A percentile compares a stretch with the other conserved stretches of the same genome.
Conservation (phyloP, 108 stramenopile genomes). For the Schizochytrium sp. region DNA sequence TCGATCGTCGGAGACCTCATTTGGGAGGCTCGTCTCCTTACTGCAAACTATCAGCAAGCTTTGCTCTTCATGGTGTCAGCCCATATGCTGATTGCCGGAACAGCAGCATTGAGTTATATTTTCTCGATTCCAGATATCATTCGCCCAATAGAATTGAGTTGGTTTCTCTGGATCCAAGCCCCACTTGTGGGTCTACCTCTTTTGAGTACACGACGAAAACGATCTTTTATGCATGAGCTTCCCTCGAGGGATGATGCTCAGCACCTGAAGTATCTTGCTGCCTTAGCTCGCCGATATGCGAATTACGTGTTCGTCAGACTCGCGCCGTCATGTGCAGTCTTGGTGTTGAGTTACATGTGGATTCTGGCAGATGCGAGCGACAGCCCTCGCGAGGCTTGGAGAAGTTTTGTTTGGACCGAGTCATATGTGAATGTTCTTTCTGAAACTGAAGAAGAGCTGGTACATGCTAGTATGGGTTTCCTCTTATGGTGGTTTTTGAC, state of each 20-base stretch:
- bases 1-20: slow-evolving; percentile 54
- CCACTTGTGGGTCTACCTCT: slow-evolving; percentile 49
- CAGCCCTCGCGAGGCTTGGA: not conserved
- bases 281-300: not conserved
- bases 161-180: slow-evolving; percentile 35
- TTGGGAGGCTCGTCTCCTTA: slow-evolving; percentile 38
- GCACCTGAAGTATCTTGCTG: slow-evolving; percentile 22
- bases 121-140: slow-evolving; percentile 9
- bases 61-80: not conserved
- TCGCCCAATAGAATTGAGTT: not conserved
- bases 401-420: not conserved
- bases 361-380: not conserved
- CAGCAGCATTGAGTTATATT: slow-evolving; percentile 1
- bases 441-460: not conserved
- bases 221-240: slow-evolving; percentile 37
- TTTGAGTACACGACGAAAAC: not conserved
- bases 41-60: slow-evolving; percentile 48
- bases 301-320: not conserved
- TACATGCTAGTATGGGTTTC: not conserved
- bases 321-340: not conserved
- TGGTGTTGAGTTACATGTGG: slow-evolving; percentile 9
- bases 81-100: not conserved
- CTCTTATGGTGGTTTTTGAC: not conserved
- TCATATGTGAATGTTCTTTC: not conserved
- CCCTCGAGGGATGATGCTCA: slow-evolving; percentile 22